Base-by-base conservation (phyloP, 768 basidiomycete genomes). In the Podaxis rugospora region DNA sequence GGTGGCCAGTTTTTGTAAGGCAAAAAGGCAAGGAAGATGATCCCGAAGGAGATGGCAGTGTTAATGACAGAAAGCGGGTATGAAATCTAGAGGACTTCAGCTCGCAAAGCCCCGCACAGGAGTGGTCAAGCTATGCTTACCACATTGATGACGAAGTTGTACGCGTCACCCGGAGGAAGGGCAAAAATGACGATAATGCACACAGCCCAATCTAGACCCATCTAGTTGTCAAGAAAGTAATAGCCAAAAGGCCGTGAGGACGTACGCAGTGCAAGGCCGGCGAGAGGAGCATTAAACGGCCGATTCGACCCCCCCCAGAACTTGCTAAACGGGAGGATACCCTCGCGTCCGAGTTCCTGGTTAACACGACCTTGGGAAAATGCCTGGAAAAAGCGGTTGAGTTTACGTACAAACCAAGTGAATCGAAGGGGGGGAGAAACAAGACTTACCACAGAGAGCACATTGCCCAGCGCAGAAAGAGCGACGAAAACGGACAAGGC, bases 151-250 rank as follows among this genome's bases (percentile, higher is more conserved):
- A 84, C 77, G 69, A 90, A 86, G 57, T 80, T 78, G 67, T 86
- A 90, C 0, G 86, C 86, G 62, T 89, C 87, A 6, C 88, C 87
- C 0, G 86, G 79, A 0, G 88, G 88, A 0, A 77, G 69, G 11
- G 69, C 70, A 57, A 78, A 72, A 21, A 78, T 73, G 44, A 77
- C 69, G 37, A 76, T 69, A 28, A 74, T 52, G 60, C 76, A 78
- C 42, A 76, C 61, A 23, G 66, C 51, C 72, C 75, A 78, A 50
- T 77, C 75, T 77, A 16, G 40, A 39, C 25, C 51, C 49, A 21
- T 13, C 11, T 42, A 25, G 11, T 16, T 14, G 42, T 11, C 10
- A 16, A 16, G 27, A 5, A 32, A 25, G 37, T n/a, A 36, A 3
- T 5, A 5, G 46, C 21, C 2, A 5, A 1, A 1, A 21, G 50